A percentile compares a stretch with the other conserved stretches of the same genome.
Conservation (phyloP, 257 asterid species). For the Fraxinus americana region DNA sequence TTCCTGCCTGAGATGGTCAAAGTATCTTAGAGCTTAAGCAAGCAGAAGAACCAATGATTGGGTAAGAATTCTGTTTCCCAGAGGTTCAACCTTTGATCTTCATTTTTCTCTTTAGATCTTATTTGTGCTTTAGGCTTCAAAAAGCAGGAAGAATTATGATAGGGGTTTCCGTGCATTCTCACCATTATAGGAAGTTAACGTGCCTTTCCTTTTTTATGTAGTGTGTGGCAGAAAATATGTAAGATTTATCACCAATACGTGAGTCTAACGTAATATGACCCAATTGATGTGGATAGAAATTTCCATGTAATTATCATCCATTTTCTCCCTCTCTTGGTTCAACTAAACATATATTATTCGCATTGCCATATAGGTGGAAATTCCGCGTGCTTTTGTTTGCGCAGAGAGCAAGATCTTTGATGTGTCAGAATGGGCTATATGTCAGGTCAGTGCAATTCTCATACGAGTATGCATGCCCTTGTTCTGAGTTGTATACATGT, state of each 20-base stretch:
- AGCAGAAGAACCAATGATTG: too few species aligned
- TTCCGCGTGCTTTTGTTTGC: constrained; percentile 96
- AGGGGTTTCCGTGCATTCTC: background rate
- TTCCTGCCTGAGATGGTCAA: too few species aligned
- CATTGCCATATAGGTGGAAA: constrained; percentile 67
- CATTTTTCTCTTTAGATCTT: background rate
- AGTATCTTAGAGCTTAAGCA: too few species aligned
- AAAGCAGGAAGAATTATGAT: background rate
- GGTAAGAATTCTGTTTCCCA: too few species aligned
- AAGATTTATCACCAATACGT: too few species aligned
- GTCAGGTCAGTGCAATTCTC: constrained; percentile 36
- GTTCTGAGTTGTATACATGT: too few species aligned
- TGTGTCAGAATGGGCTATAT: too few species aligned
- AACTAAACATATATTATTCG: background rate
- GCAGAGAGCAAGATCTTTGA: too few species aligned
- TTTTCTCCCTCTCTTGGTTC: constrained; percentile 1
- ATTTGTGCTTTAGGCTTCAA: background rate
- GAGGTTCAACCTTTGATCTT: background rate
- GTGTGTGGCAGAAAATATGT: background rate
- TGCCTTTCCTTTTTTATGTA: constrained; percentile 11
- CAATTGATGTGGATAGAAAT: background rate
- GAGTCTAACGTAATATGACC: background rate
- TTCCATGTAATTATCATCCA: background rate
- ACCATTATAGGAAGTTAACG: background rate
- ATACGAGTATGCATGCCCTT: too few species aligned